These are phyloP conservation scores for Sutorius australiensis DNA, from an alignment of 768 basidiomycete genomes.

Conservation along the genomic window DNA sequence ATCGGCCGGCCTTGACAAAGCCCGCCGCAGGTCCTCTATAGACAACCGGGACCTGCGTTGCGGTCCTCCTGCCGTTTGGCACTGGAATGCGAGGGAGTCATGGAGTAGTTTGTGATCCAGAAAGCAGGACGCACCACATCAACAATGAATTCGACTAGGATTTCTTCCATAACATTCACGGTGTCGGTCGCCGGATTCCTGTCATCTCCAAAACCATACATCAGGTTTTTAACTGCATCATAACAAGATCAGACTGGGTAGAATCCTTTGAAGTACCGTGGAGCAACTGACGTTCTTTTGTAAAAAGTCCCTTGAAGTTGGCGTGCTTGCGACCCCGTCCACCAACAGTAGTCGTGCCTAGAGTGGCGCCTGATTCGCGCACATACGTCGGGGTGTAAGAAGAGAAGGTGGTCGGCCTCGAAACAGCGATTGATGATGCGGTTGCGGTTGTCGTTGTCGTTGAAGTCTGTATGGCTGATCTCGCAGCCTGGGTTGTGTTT, in stretches of 20 bases:
- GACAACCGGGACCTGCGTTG: constrained; percentile 72
- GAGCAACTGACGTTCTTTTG: constrained; percentile 67
- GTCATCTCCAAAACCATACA: constrained; percentile 95
- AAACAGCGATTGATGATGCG: constrained; percentile 28
- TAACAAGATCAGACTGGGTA: constrained; percentile 10
- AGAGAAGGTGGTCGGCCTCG: constrained; percentile 48
- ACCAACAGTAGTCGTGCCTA: constrained; percentile 36
- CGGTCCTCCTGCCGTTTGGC: constrained; percentile 66
- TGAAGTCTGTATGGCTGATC: constrained; percentile 27
- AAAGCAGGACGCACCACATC: constrained; percentile 65
- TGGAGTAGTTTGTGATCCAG: background rate
- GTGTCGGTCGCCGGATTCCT: constrained; percentile 84
- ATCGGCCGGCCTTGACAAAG: constrained; percentile 79
- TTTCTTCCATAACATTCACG: constrained; percentile 91
- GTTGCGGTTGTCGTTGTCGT: constrained; percentile 30
- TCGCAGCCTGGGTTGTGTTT: constrained; percentile 25
- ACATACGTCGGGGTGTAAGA: constrained; percentile 51
- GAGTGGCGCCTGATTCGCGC: constrained; percentile 43
- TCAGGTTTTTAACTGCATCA: constrained; percentile 67
- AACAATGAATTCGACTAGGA: constrained; percentile 84
- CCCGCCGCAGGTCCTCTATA: constrained; percentile 81
- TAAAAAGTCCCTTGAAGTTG: constrained; percentile 70
- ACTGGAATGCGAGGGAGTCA: constrained; percentile 41
- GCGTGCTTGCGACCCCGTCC: constrained; percentile 61
- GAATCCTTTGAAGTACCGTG: background rate